phyloP scores from a whole-genome alignment of 495 filamentous ascomycete species.

The Chaetomium cochliodes region DNA sequence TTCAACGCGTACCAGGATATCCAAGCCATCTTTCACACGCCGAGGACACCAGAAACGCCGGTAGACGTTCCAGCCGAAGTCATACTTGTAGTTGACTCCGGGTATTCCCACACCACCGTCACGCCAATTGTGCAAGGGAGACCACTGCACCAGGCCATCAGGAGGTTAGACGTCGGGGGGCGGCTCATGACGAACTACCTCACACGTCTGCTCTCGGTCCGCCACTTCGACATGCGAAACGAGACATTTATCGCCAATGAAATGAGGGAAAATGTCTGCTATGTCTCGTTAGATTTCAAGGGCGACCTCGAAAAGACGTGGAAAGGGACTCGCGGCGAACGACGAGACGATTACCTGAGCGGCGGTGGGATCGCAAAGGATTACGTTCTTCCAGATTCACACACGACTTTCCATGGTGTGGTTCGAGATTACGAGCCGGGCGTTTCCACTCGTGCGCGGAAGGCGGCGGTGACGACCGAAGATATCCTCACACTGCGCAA shows the following conservation, averaged over 20 bases:
- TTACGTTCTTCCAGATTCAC: slow-evolving; percentile 91
- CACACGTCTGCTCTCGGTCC: slow-evolving; percentile 81
- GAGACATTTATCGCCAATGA: slow-evolving; percentile 91
- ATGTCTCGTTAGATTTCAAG: slow-evolving; percentile 74
- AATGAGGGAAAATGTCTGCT: slow-evolving; percentile 90
- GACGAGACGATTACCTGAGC: slow-evolving; percentile 39
- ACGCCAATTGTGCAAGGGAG: slow-evolving; percentile 79
- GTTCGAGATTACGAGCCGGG: slow-evolving; percentile 73
- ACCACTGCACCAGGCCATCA: slow-evolving; percentile 75
- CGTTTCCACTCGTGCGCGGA: slow-evolving; percentile 52
- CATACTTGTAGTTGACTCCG: slow-evolving; percentile 82
- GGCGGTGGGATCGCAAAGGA: slow-evolving; percentile 81
- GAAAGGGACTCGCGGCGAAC: slow-evolving; percentile 70
- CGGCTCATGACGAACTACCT: slow-evolving; percentile 95
- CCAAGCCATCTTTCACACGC: slow-evolving; percentile 58
- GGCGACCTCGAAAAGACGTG: slow-evolving; percentile 76
- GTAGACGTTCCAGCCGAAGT: slow-evolving; percentile 67
- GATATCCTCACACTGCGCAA: slow-evolving; percentile 85
- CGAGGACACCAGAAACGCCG: slow-evolving; percentile 42
- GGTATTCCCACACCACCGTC: slow-evolving; percentile 92
- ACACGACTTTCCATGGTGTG: slow-evolving; percentile 68
- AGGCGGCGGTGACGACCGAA: slow-evolving; percentile 63
- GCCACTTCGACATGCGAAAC: slow-evolving; percentile 92
- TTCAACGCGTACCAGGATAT: slow-evolving; percentile 86
- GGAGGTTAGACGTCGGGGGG: slow-evolving; percentile 86